Base-by-base conservation (phyloP, 2,329 filamentous ascomycete genomes). In the Colletotrichum australisinense region DNA sequence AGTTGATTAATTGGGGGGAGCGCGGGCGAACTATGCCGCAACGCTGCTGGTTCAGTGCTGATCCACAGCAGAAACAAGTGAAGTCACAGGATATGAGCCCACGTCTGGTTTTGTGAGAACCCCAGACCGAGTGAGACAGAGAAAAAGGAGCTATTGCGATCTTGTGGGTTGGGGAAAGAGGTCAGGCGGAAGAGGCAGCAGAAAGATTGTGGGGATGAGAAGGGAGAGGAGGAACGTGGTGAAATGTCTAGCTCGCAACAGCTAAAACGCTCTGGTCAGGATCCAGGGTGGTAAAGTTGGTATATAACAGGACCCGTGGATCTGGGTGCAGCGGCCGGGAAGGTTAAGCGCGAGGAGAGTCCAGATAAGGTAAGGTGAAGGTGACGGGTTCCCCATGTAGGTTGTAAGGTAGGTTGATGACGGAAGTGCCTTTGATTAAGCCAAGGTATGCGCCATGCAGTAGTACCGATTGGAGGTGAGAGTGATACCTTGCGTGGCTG, bases 161-260 rank as follows among this genome's bases (percentile, higher is more conserved):
- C 4, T 57, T 28, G 58, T 46, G 53, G 53, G 49, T 59, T 30
- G 67, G 46, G 28, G 49, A 28, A 67, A 22, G 30, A 70, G 49
- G 67, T 71, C 67, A 66, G 56, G 71, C 38, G 69, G 69, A 38
- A 46, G 38, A 19, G 35, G 53, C 32, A 49, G 53, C 26, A 32
- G 55, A 30, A 11, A 32, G 35, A 49, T 30, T 57, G 71, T 62
- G 71, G 71, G 67, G 67, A 73, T 52, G 14, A n/a, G 71, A 67
- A 60, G 60, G 70, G 56, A 9, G 49, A 42, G 30, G 35, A 52
- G 56, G 55, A 71, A 73, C 26, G 60, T 65, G 56, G 72, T 67
- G 57, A 62, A 68, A 60, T 74, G 52, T 72, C 63, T 68, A 49
- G 71, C 67, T 46, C 49, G 46, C 58, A 74, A 32, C 68, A 69